Conservation (phyloP, 805 yeast genomes). For the Schizosaccharomyces octosporus region DNA sequence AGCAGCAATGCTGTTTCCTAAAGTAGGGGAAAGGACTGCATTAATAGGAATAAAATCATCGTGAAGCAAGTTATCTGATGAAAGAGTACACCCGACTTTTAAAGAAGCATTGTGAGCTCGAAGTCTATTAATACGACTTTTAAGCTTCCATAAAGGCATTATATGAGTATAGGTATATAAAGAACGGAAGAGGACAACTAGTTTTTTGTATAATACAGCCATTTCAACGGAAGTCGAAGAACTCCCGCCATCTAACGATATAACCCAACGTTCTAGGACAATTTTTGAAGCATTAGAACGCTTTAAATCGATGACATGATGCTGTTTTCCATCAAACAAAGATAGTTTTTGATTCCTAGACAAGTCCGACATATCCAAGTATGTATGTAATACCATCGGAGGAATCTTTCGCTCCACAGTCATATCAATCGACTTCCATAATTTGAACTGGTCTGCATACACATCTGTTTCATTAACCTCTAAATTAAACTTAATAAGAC, state of each 20-base stretch:
- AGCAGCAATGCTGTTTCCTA: conserved; percentile 39
- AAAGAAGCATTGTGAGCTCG: conserved; percentile 11
- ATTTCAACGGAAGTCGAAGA: conserved; percentile 22
- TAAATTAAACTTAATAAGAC: conserved; percentile 13
- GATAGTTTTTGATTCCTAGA: conserved; percentile 33
- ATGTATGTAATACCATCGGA: conserved; percentile 71
- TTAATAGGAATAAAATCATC: conserved; percentile 29
- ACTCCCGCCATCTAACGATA: conserved; percentile 36
- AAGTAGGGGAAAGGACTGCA: conserved; percentile 39
- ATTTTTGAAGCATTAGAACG: conserved; percentile 31
- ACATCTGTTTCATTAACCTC: conserved; percentile 17
- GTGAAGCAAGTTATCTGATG: conserved; percentile 14
- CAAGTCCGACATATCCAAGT: conserved; percentile 37
- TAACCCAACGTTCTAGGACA: conserved; percentile 83
- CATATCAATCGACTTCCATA: conserved; percentile 26
- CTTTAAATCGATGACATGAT: conserved; percentile 35
- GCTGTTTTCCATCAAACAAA: conserved; percentile 24
- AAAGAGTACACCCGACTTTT: conserved; percentile 7
- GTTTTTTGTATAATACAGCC: conserved; percentile 46
- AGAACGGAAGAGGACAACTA: conserved; percentile 49
- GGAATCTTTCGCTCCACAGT: conserved; percentile 19
- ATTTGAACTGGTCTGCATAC: conserved; percentile 30
- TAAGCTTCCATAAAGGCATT: conserved; percentile 46
- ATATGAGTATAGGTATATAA: conserved; percentile 40
- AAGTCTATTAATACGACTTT: conserved; percentile 16